Evolutionary conservation across 1,284 basidiomycete species (phyloP), one percentile per base, ranked within the genome.

Genomic region (Cutaneotrichosporon mucoides): DNA sequence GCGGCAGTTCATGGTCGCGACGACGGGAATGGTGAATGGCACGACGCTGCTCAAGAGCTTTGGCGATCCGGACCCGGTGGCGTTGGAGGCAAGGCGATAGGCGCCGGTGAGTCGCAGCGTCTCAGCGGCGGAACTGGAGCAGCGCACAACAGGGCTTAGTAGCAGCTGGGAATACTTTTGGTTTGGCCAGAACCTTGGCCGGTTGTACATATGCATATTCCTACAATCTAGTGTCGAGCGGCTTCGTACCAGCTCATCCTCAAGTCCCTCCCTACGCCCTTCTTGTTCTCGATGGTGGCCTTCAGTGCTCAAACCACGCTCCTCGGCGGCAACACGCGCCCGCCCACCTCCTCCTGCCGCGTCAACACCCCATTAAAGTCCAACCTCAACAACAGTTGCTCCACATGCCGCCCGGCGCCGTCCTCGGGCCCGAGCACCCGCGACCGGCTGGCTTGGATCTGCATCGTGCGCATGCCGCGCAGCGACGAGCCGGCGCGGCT

Each of bases 281-380:
- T 24, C 24, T 24, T 24, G 24, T 24, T 24, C 24, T 24, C 24
- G 24, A 24, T 24, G 24, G 24, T 24, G 24, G 24, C 24, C 24
- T 24, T 24, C 24, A 24, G 24, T 24, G 24, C 24, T 24, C 24
- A 24, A 24, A 24, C 24, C 24, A 24, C 24, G 24, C 24, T 24
- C 24, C 24, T 24, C 24, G 24, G 24, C 24, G 24, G 24, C 24
- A 62, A 36, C 15, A 56, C 40, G 35, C 52, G 40, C 9, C 41
- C 36, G 6, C 16, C 38, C 2, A 45, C 33, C 11, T 53, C 57
- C 38, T 63, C 61, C 8, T 69, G 73, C 62, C 82, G 82, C 13
- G 87, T 90, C 69, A 91, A 84, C 50, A 83, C 85, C 4, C 87
- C 88, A 67, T 91, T 92, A 73, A 92, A 90, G 76, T 95, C 92